Base-by-base conservation (phyloP, 169 alveolate genomes). In the Eimeria sp. region DNA sequence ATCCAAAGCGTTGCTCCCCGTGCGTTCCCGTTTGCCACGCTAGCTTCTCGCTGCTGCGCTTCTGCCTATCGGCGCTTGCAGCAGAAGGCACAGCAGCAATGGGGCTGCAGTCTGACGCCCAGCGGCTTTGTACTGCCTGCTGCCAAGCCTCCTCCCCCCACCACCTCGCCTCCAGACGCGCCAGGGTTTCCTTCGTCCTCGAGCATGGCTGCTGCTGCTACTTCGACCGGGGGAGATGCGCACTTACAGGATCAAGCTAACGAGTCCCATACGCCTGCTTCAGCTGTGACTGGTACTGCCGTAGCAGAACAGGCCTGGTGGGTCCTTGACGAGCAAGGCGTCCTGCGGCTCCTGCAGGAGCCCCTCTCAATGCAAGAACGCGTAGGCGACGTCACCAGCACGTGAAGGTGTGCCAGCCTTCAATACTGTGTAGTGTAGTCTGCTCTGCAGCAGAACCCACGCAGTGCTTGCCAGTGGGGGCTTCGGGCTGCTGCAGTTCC, bases 51-150 rank as follows among this genome's bases (percentile, higher is more conserved):
- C 60, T 85, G 93, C 64, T 85, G 76, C 27, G 82, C 93, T 8
- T 85, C 93, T 30, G 93, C 80, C 2, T 85, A 43, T 85, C 93
- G 93, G 82, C 64, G 54, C 68, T 30, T 85, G 80, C 93, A 85
- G 54, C 71, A 60, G 62, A 40, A 49, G 62, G 18, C 80, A 30
- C 93, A n/a, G 54, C 49, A 60, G 60, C 80, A 54, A 25, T 85
- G 93, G 93, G 93, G 93, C 46, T 85, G 80, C 64, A 85, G 9
- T 16, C 93, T 85, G 52, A 85, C 93, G 82, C 93, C 93, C 30
- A 85, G 82, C 43, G 93, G 93, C 43, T 62, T 85, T 27, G 27
- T 54, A 1, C 82, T 30, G 40, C 10, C 52, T 60, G 25, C 64
- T 49, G 82, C 82, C 8, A 43, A 9, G 54, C 30, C 54, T 6